A percentile compares a stretch with the other conserved stretches of the same genome.
These are phyloP conservation scores for Aspergillus tanneri DNA, from an alignment of 2,329 filamentous ascomycete species.

Conservation along the genomic window DNA sequence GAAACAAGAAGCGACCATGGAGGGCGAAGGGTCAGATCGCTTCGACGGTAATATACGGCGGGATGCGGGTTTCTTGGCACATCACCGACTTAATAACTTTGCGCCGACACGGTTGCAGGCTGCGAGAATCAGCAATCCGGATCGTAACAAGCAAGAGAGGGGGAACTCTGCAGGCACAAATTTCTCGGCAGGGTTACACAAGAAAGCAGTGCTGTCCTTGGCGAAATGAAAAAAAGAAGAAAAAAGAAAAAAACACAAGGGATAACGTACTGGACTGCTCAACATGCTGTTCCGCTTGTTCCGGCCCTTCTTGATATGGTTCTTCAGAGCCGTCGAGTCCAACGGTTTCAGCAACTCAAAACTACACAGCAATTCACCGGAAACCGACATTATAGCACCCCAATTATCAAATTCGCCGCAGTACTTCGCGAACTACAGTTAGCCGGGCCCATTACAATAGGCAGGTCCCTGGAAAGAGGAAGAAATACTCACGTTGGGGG, in stretches of 20 bases:
- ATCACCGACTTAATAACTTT: conserved; percentile 42
- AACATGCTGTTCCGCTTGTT: conserved; percentile 94
- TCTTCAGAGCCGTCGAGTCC: conserved; percentile 94
- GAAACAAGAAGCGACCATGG: not conserved
- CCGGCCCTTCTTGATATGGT: conserved; percentile 96
- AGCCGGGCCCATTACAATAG: conserved; percentile 19
- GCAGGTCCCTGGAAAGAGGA: not conserved
- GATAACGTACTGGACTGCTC: conserved; percentile 81
- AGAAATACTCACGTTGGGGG: conserved; percentile 75
- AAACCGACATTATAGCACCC: conserved; percentile 98
- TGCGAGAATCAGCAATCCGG: conserved; percentile 27
- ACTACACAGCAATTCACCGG: conserved; percentile 86
- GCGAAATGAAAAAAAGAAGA: conserved; percentile 20
- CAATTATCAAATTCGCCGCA: conserved; percentile 99
- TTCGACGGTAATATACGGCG: conserved; percentile 23
- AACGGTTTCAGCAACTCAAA: conserved; percentile 96
- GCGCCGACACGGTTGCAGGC: conserved; percentile 48
- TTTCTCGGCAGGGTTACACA: conserved; percentile 25
- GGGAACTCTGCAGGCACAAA: conserved; percentile 15
- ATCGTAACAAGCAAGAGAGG: conserved; percentile 2
- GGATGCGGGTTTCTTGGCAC: conserved; percentile 22
- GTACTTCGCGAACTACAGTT: conserved; percentile 61
- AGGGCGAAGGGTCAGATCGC: conserved; percentile 14
- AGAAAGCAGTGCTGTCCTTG: conserved; percentile 20
- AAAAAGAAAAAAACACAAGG: conserved; percentile 18